A percentile compares a stretch with the other conserved stretches of the same genome.
These are phyloP conservation scores for Ascocoryne sarcoides DNA, from an alignment of 2,329 filamentous ascomycete species.

Conservation along the genomic window DNA sequence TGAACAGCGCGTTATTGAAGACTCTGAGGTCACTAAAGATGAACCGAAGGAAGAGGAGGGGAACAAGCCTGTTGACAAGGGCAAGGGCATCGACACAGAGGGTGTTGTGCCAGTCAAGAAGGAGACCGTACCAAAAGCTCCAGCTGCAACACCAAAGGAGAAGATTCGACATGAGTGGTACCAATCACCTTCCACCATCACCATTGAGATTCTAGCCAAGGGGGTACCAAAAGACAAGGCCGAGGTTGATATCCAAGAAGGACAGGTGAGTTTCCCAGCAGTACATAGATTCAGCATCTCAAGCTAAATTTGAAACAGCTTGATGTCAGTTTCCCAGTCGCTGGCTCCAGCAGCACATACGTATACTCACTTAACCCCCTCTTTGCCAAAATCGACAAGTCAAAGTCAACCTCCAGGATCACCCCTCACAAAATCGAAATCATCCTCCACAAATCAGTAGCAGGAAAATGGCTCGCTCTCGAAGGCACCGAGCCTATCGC, in stretches of 20 bases:
- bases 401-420: slow-evolving; percentile 52
- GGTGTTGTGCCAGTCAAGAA: slow-evolving; percentile 8
- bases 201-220: slow-evolving; percentile 57
- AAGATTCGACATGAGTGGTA: slow-evolving; percentile 65
- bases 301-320: slow-evolving; percentile 30
- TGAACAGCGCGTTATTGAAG: slow-evolving; percentile 19
- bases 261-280: slow-evolving; percentile 18
- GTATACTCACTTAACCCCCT: slow-evolving; percentile 58
- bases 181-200: slow-evolving; percentile 51
- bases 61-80: slow-evolving; percentile 2
- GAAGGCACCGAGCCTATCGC: slow-evolving; percentile 21
- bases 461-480: slow-evolving; percentile 35
- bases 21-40: neutral
- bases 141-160: slow-evolving; percentile 35
- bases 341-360: slow-evolving; percentile 40
- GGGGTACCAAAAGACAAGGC: slow-evolving; percentile 49
- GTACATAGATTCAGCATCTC: no score
- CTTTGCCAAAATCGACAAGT: slow-evolving; percentile 54
- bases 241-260: slow-evolving; percentile 34
- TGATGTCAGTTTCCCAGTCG: slow-evolving; percentile 49
- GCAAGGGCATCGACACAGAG: slow-evolving; percentile 3
- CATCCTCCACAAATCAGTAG: slow-evolving; percentile 55
- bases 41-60: slow-evolving; percentile 4
- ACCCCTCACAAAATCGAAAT: slow-evolving; percentile 76
- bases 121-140: neutral